Base-by-base conservation (phyloP, 148 eudicot genomes). In the Agrostemma githago region DNA sequence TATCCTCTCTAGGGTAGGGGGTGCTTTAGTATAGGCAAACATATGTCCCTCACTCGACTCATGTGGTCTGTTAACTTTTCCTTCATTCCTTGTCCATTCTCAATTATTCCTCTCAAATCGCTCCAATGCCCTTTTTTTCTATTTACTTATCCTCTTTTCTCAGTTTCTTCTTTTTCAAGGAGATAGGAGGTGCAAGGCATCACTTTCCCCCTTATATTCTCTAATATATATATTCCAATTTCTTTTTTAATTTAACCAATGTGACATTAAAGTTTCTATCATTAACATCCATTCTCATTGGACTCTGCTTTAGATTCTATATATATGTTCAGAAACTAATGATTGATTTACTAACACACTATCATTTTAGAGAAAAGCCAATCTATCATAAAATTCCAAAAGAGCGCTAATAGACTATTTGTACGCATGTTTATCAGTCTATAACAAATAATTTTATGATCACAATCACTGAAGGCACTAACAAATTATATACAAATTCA, bases 401-500 rank as follows among this genome's bases (percentile, higher is more conserved):
- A 48, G 59, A 69, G n/a, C 5, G 60, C 20, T 70, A 53, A 34
- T 46, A 69, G 16, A 69, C 15, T 26, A 53, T 16, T 26, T 37
- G 43, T 26, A 37, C 53, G 17, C 60, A 70, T 12, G 61, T 51
- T 42, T 44, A 67, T 67, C 14, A 67, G 56, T 42, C 14, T 8
- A 67, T 44, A 8, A 34, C n/a, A 4, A 53, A 70, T 70, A 40
- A 8, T 11, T 38, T 10, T 53, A 71, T 51, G 19, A 59, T 40
- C 74, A 70, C 62, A 72, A 39, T 58, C 21, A 72, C 17, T 53
- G 51, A 63, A 62, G 72, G 16, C 48, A 80, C 74, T 67, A 73
- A 74, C 44, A 66, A 54, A 76, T 66, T 53, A 80, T 83, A 61
- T 83, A 80, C 83, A 81, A 78, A 63, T 71, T 70, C 80, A 70